Base-by-base conservation (phyloP, 1,284 basidiomycete genomes). In the Irpex sp. region DNA sequence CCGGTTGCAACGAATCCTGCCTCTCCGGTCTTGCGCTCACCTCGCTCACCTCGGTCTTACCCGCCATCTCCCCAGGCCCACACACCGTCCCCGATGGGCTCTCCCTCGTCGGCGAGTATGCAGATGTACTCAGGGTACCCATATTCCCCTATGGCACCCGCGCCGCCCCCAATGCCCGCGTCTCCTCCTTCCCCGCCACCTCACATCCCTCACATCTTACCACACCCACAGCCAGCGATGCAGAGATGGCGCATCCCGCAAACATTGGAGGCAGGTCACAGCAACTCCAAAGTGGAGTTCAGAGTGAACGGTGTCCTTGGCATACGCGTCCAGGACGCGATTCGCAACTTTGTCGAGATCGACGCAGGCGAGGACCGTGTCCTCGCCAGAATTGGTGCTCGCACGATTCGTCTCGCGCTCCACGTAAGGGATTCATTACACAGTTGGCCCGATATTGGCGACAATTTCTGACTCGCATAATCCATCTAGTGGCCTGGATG, bases 281-380 rank as follows among this genome's bases (percentile, higher is more conserved):
- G 17, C 36, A 21, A 26, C 37, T 57, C 46, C 36, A 61, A 21
- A 7, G 55, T 61, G 35, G 21, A 39, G 26, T 61, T 61, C 46
- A 61, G 36, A 26, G 39, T 56, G n/a, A 21, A 26, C 54, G 60
- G 60, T 9, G 53, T 50, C 13, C 54, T 55, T 39, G 60, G 60
- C 39, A 56, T 61, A 36, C 39, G 53, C n/a, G 21, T 61, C 55
- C 53, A 55, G 5, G 60, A 61, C 46, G 60, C 60, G 13, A 39
- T 57, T 15, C 21, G 46, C 17, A 21, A 61, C 54, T 21, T 26
- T 9, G 46, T 61, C 39, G 15, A 47, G 15, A 50, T 61, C 53
- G 60, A 61, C 39, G 26, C 13, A 21, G 54, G 39, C 11, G 60
- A 37, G 9, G 54, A 56, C 17, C 19, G 19, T 9, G 60, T 61